These are phyloP conservation scores for Dryadomyces quercus-mongolicae DNA, from an alignment of 2,329 filamentous ascomycete genomes.

Conservation along the genomic window DNA sequence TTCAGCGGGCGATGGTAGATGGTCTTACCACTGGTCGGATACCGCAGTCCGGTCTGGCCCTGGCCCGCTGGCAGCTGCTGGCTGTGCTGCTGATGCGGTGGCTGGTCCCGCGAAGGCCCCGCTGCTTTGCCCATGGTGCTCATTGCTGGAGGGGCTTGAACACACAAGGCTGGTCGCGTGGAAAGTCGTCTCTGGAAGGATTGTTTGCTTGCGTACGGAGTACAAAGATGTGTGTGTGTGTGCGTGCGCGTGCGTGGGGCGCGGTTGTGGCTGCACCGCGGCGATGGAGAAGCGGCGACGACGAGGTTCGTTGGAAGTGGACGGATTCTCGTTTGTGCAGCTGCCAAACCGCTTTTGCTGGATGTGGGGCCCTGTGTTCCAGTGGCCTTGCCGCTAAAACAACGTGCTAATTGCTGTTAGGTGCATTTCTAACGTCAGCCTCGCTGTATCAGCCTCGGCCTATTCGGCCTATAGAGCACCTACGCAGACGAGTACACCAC, in stretches of 20 bases:
- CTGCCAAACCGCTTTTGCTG: not conserved
- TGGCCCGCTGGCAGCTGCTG: constrained; percentile 16
- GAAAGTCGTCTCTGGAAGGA: too few species aligned
- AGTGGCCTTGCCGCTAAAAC: not conserved
- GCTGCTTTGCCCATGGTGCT: constrained; percentile 6
- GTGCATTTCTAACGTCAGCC: not conserved
- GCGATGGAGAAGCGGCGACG: too few species aligned
- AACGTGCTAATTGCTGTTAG: not conserved
- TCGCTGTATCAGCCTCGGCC: not conserved
- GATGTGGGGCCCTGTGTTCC: not conserved
- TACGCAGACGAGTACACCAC: too few species aligned
- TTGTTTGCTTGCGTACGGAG: too few species aligned
- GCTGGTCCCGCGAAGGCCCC: constrained; percentile 3
- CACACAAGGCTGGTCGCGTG: not conserved
- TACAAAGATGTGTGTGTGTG: too few species aligned
- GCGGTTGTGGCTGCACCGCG: too few species aligned
- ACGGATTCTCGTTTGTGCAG: not conserved
- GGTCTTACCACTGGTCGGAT: constrained; percentile 87
- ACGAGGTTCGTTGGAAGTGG: too few species aligned
- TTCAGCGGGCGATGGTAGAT: constrained; percentile 96
- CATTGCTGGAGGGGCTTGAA: not conserved
- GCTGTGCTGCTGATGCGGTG: constrained; percentile 3
- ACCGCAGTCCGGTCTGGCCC: constrained; percentile 57
- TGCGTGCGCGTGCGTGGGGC: too few species aligned
- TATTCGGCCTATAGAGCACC: too few species aligned